A percentile compares a stretch with the other conserved stretches of the same genome.
These are phyloP conservation scores for Ramichloridium luteum DNA, from an alignment of 2,329 filamentous ascomycete species.

Conservation along the genomic window DNA sequence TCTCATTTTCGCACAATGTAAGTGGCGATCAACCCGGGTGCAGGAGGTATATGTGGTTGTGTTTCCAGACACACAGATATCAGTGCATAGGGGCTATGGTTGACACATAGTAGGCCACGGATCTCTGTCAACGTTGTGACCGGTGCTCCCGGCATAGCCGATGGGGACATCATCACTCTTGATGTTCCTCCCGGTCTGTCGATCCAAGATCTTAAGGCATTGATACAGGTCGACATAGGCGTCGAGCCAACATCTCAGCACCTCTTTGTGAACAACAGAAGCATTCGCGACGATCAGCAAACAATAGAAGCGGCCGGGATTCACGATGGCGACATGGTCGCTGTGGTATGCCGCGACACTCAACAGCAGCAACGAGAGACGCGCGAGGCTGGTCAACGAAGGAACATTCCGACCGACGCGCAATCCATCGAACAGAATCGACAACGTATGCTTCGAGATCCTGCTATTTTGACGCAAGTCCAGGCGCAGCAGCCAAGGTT, in stretches of 20 bases:
- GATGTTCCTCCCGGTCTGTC: conserved; percentile 76
- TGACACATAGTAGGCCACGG: too few relatives aligned
- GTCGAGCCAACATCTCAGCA: conserved; percentile 64
- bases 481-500: conserved; percentile 63
- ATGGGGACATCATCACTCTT: conserved; percentile 66
- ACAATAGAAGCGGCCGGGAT: conserved; percentile 74
- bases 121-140: too few relatives aligned
- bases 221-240: conserved; percentile 71
- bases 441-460: conserved; percentile 69
- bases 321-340: conserved; percentile 82
- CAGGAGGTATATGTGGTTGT: too few relatives aligned
- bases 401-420: conserved; percentile 8
- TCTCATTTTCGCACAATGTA: too few relatives aligned
- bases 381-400: conserved; percentile 22
- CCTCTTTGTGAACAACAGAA: conserved; percentile 79
- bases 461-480: conserved; percentile 57
- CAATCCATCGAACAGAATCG: conserved; percentile 66
- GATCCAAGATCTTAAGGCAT: conserved; percentile 71
- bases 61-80: too few relatives aligned
- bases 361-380: conserved; percentile 35
- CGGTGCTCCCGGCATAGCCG: too few relatives aligned
- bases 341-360: conserved; percentile 54
- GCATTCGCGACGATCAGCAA: conserved; percentile 63
- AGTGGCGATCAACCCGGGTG: too few relatives aligned
- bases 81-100: too few relatives aligned